Evolutionary conservation across 345 rosid species (phyloP).

Genomic region (Euphorbia peplus): DNA sequence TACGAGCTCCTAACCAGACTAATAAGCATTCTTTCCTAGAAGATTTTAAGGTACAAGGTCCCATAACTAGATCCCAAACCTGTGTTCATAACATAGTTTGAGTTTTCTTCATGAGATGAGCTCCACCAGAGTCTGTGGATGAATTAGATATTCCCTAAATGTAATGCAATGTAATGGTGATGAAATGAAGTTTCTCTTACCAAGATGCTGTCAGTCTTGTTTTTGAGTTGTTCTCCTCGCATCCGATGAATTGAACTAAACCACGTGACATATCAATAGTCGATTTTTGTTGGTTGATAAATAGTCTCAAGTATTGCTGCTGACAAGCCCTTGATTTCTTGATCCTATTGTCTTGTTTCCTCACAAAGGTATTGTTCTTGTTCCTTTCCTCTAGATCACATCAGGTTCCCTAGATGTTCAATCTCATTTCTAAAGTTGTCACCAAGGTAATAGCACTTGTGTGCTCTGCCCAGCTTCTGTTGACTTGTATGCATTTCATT

Average conservation of each 20-base stretch:
- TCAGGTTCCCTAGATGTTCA: slow-evolving; percentile 10
- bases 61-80: no score
- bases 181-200: neutral
- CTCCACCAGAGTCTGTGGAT: neutral
- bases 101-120: neutral
- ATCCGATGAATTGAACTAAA: slow-evolving; percentile 7
- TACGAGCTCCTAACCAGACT: no score
- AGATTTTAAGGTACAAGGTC: no score
- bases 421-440: slow-evolving; percentile 1
- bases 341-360: neutral
- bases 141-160: neutral
- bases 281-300: neutral
- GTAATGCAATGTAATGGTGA: neutral
- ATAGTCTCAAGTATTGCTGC: slow-evolving; percentile 2
- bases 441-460: neutral
- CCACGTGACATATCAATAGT: neutral
- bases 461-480: neutral
- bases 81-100: neutral
- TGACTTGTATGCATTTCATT: neutral
- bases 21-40: no score
- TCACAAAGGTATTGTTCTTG: neutral
- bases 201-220: slow-evolving; percentile 1
- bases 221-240: slow-evolving; percentile 1
- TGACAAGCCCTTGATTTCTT: neutral
- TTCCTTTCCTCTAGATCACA: neutral